Conservation (phyloP, 805 yeast species). For the Ogataea pini region DNA sequence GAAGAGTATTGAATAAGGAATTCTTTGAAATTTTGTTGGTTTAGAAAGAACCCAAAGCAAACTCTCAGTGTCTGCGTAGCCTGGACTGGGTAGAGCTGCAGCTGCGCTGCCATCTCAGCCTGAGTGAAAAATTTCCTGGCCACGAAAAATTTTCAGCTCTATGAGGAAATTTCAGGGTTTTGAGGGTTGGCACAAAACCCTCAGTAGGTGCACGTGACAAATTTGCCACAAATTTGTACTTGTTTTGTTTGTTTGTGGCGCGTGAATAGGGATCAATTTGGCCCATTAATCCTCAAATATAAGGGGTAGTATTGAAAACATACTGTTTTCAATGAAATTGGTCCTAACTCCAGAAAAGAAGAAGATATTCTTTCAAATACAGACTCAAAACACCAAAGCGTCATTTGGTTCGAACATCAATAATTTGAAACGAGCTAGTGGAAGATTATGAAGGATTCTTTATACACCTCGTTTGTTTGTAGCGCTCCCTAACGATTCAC, state of each 20-base stretch:
- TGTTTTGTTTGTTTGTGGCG: slow-evolving; percentile 1
- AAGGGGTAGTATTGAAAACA: background rate
- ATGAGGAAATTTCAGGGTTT: slow-evolving; percentile 2
- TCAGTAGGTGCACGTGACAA: slow-evolving; percentile 1
- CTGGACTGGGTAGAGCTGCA: background rate
- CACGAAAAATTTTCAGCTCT: slow-evolving; percentile 10
- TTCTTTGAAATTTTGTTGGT: slow-evolving; percentile 1
- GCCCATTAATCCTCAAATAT: background rate
- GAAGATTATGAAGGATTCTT: background rate
- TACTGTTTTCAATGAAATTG: too few species aligned
- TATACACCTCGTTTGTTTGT: slow-evolving; percentile 3
- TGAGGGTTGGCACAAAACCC: slow-evolving; percentile 4
- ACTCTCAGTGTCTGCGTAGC: slow-evolving; percentile 7
- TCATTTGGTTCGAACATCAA: too few species aligned
- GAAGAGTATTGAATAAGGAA: background rate
- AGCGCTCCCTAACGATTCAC: background rate
- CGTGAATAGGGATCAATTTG: slow-evolving; percentile 5
- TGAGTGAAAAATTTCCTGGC: slow-evolving; percentile 8
- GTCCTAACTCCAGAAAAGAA: too few species aligned
- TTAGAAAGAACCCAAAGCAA: slow-evolving; percentile 8
- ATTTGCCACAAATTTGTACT: background rate
- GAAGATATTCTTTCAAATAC: too few species aligned
- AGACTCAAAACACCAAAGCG: too few species aligned
- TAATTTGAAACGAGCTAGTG: too few species aligned
- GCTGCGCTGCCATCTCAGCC: slow-evolving; percentile 1